Evolutionary conservation across 1,284 basidiomycete genomes (phyloP).

Genomic region (Ustilago sp.): DNA sequence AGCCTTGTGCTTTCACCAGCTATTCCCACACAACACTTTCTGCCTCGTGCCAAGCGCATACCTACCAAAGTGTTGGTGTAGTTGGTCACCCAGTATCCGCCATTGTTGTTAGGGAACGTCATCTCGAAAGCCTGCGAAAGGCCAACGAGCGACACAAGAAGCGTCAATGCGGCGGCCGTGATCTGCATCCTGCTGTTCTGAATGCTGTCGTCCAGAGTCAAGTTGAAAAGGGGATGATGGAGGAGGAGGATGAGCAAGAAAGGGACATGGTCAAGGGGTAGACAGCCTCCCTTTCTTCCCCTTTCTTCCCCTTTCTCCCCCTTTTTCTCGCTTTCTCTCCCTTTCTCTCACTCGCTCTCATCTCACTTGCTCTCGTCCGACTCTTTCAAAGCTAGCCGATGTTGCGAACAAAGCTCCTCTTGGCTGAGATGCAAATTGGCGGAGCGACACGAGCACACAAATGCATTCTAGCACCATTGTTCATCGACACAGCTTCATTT

Average conservation of each 20-base stretch:
- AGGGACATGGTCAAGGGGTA: constrained; percentile 6
- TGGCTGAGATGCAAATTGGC: constrained; percentile 7
- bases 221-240: not conserved
- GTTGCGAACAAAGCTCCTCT: not conserved
- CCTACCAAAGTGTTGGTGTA: constrained; percentile 52
- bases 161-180: constrained; percentile 15
- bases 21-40: not conserved
- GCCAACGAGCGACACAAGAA: constrained; percentile 33
- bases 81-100: constrained; percentile 59
- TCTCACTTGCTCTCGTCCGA: not conserved
- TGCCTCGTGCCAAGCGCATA: not conserved
- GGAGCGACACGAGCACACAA: not conserved
- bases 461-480: not conserved
- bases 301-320: not conserved
- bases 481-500: not conserved
- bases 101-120: constrained; percentile 53
- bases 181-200: constrained; percentile 37
- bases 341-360: too few species aligned
- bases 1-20: not conserved
- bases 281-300: constrained; percentile 18
- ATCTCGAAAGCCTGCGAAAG: constrained; percentile 51
- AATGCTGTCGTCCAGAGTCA: not conserved
- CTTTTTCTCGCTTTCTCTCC: too few species aligned
- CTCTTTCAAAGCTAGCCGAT: not conserved
- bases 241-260: constrained; percentile 8